Evolutionary conservation across 768 basidiomycete genomes (phyloP), one percentile per base, ranked within the genome.

Genomic region (Lenzites betulinus): DNA sequence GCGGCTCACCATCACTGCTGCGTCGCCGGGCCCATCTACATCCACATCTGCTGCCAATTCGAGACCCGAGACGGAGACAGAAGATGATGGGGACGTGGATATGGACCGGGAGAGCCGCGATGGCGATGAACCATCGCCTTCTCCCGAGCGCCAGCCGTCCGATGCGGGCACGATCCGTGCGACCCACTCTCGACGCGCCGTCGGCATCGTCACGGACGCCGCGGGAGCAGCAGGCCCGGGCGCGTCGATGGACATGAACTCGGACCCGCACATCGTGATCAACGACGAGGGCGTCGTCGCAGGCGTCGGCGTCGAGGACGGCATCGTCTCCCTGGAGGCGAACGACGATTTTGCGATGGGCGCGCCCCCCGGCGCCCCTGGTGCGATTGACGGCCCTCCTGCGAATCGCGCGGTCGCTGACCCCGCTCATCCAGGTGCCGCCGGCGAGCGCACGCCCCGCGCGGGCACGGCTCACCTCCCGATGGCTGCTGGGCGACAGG

Each of bases 301-400:
- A 1, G 79, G 75, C 16, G 83, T 82, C 9, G 82, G 83, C 0
- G 87, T 90, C 15, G 89, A 90, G 55, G 89, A 89, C 60, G 90
- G 88, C 1, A 85, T 92, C 41, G 90, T 90, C 7, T 83, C 83
- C 3, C 74, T 92, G 42, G 89, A 91, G 41, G 81, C 84, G n/a
- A 92, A 92, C 62, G 92, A 94, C 66, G 90, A 91, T 71, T 90
- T 93, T 64, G 90, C 88, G 6, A 91, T 93, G 87, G 92, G 92
- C 48, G 92, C 92, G 0, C 92, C 92, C 1, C 93, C 93, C 9
- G 92, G 92, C 39, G 92, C 93, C n/a, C 92, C 92, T 0, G 92
- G 92, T 51, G 92, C 92, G 0, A 84, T 90, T 48, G 72, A 75
- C 64, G 72, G 64, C 68, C 71, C 64, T 33, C 71, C 71, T 13